Evolutionary conservation across 2,329 filamentous ascomycete species (phyloP).

Genomic region (Taxawa tesnikishii): DNA sequence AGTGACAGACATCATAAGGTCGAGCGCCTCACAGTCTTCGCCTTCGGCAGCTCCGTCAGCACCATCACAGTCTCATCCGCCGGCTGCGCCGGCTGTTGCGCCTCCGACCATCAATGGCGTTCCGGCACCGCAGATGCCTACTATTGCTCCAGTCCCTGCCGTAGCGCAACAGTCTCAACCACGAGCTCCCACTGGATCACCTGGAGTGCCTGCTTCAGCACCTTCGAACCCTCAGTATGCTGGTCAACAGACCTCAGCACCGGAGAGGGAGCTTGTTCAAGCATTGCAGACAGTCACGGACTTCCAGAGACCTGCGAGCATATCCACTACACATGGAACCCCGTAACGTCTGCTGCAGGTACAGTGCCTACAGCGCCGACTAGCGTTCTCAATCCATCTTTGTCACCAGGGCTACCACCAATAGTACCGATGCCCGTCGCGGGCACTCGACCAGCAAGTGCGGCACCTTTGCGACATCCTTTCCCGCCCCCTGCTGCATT

Average conservation of each 20-base stretch:
- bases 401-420: background rate
- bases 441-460: conserved; percentile 1
- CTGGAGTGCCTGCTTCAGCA: background rate
- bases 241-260: background rate
- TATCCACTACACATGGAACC: conserved; percentile 1
- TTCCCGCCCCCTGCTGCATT: background rate
- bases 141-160: background rate
- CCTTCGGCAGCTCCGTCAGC: conserved; percentile 1
- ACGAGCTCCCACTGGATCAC: background rate
- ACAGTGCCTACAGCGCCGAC: background rate
- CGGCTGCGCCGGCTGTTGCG: background rate
- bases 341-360: background rate
- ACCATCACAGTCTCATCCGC: background rate
- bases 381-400: conserved; percentile 1
- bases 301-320: too few relatives aligned
- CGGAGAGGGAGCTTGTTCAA: conserved; percentile 2
- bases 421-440: too few relatives aligned
- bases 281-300: conserved; percentile 6
- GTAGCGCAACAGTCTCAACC: background rate
- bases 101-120: background rate
- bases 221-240: background rate
- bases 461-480: conserved; percentile 1
- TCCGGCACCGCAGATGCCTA: background rate
- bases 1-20: conserved; percentile 8
- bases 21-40: conserved; percentile 5